phyloP scores from a whole-genome alignment of 768 basidiomycete genomes.

The Rhizopogon rudus region DNA sequence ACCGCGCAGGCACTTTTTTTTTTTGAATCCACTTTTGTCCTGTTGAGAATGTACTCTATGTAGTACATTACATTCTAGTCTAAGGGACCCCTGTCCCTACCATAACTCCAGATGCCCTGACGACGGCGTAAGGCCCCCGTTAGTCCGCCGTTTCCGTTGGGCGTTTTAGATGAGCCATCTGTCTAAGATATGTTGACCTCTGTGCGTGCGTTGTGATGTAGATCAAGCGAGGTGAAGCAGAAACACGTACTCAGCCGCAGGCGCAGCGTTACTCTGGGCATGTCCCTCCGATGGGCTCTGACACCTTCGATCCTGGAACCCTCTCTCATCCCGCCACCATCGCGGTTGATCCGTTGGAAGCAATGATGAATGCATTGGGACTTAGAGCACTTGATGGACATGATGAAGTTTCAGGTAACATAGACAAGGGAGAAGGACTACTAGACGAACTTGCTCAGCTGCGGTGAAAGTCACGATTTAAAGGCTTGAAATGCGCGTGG shows the following conservation, averaged over 20 bases:
- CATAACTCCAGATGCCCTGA: too few relatives aligned
- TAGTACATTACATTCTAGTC: too few relatives aligned
- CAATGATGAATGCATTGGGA: background rate
- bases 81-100: too few relatives aligned
- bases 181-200: too few relatives aligned
- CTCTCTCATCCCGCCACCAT: conserved; percentile 6
- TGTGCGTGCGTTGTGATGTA: too few relatives aligned
- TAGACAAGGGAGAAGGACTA: background rate
- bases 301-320: conserved; percentile 7
- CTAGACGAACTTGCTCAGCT: background rate
- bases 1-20: too few relatives aligned
- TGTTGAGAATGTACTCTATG: too few relatives aligned
- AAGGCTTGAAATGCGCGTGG: background rate
- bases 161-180: too few relatives aligned
- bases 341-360: conserved; percentile 1
- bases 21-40: too few relatives aligned
- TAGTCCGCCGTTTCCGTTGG: too few relatives aligned
- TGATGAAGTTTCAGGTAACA: background rate
- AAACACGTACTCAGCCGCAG: background rate
- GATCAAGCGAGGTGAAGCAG: too few relatives aligned
- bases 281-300: conserved; percentile 4
- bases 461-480: background rate
- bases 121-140: too few relatives aligned
- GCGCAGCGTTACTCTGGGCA: background rate
- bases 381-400: background rate